Conservation (phyloP, 129 eudicot genomes). For the Rutidosis leptorrhynchoides region DNA sequence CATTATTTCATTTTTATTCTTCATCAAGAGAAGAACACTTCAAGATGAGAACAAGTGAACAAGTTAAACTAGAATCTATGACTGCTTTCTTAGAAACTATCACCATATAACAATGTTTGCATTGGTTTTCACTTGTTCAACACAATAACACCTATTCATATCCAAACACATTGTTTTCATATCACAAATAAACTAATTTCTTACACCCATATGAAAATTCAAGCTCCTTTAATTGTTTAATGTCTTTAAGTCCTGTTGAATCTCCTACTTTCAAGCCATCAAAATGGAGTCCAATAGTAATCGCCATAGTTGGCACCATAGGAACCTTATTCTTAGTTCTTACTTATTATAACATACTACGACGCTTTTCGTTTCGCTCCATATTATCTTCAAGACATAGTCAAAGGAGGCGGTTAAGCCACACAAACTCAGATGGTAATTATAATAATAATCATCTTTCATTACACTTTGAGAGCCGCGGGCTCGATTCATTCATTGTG, state of each 20-base stretch:
- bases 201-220: not conserved
- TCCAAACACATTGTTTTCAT: constrained; percentile 4
- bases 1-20: not conserved
- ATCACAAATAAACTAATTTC: constrained; percentile 18
- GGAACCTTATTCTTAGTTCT: constrained; percentile 47
- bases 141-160: constrained; percentile 12
- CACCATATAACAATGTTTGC: constrained; percentile 34
- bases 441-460: constrained; percentile 45
- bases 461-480: constrained; percentile 47
- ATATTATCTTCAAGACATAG: constrained; percentile 25
- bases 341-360: constrained; percentile 46
- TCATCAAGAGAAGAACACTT: constrained; percentile 3
- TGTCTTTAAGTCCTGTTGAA: constrained; percentile 40
- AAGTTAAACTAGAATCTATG: not conserved
- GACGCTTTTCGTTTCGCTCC: constrained; percentile 27
- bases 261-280: constrained; percentile 33
- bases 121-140: constrained; percentile 26
- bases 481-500: constrained; percentile 42
- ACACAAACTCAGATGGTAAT: constrained; percentile 34
- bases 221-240: constrained; percentile 19
- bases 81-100: constrained; percentile 21
- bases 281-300: constrained; percentile 48
- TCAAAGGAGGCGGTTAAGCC: constrained; percentile 41
- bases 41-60: constrained; percentile 15
- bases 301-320: constrained; percentile 41